A percentile compares a stretch with the other conserved stretches of the same genome.
These are phyloP conservation scores for Solanum appendiculatum DNA, from an alignment of 257 asterid genomes.

Conservation along the genomic window DNA sequence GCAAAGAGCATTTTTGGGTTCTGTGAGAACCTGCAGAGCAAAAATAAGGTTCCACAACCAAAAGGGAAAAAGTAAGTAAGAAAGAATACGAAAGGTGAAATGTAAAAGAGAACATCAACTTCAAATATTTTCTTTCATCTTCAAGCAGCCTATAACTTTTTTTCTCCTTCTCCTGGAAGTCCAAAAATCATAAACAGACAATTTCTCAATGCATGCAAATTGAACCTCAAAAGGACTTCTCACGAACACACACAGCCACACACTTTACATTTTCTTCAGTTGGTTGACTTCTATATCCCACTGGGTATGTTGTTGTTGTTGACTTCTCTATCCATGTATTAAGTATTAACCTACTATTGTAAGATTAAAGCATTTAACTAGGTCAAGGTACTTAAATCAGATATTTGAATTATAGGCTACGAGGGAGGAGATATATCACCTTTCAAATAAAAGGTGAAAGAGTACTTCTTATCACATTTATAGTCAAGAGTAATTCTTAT, in stretches of 20 bases:
- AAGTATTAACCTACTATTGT: not conserved
- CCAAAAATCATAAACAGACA: not conserved
- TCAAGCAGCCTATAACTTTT: not conserved
- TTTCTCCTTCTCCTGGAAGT: not conserved
- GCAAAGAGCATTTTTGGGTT: conserved; percentile 87
- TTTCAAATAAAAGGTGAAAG: no score
- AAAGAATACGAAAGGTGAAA: not conserved
- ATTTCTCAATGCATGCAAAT: not conserved
- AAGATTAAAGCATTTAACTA: not conserved
- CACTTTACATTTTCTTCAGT: not conserved
- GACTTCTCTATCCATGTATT: not conserved
- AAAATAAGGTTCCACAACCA: not conserved
- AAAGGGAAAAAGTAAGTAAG: not conserved
- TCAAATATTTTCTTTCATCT: not conserved
- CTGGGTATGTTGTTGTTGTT: not conserved
- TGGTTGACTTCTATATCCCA: not conserved
- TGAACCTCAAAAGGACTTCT: not conserved
- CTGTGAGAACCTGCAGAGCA: conserved; percentile 56
- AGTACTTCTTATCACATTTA: no score
- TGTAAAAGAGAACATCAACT: not conserved
- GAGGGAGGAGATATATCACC: no score
- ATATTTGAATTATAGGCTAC: not conserved
- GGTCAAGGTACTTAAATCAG: not conserved
- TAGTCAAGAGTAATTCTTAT: not conserved
- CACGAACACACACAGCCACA: not conserved